A percentile compares a stretch with the other conserved stretches of the same genome.
Evolutionary conservation across 306 rosid species (phyloP).

Genomic region (Cucurbita ficifolia): DNA sequence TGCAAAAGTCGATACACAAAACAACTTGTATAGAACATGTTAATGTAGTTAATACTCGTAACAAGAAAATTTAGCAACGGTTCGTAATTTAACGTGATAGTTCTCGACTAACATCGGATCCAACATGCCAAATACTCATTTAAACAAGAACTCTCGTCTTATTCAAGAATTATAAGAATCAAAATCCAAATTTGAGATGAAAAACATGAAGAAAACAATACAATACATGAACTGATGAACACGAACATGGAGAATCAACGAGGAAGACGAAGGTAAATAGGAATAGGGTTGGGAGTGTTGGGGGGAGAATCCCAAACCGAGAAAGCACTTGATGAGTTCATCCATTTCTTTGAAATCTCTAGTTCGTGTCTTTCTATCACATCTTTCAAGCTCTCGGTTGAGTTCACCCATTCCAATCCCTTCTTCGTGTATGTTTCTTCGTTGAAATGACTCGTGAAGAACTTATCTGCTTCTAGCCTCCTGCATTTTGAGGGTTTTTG

Average conservation of each 20-base stretch:
- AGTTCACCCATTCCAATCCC: slow-evolving; percentile 59
- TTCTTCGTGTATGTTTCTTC: slow-evolving; percentile 35
- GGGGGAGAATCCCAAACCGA: slow-evolving; percentile 52
- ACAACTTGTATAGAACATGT: no score
- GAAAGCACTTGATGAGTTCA: slow-evolving; percentile 53
- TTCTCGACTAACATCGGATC: no score
- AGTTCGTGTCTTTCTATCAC: slow-evolving; percentile 52
- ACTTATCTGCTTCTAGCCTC: slow-evolving; percentile 68
- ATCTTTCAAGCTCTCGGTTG: slow-evolving; percentile 50
- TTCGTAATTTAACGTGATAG: no score
- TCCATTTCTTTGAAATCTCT: slow-evolving; percentile 41
- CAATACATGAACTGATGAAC: no score
- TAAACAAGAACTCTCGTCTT: background rate
- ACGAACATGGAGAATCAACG: background rate
- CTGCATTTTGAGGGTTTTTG: slow-evolving; percentile 5
- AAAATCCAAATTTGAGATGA: no score
- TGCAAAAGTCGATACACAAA: no score
- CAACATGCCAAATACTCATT: no score
- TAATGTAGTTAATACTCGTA: no score
- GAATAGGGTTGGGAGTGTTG: slow-evolving; percentile 20
- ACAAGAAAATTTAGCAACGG: no score
- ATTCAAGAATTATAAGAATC: no score
- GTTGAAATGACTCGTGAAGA: slow-evolving; percentile 53
- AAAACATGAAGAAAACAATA: background rate
- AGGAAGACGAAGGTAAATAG: slow-evolving; percentile 24